Percentiles rank a stretch among this genome's conserved stretches.
These are phyloP conservation scores for Metarhizium sp. DNA, from an alignment of 2,329 filamentous ascomycete genomes.

Conservation along the genomic window DNA sequence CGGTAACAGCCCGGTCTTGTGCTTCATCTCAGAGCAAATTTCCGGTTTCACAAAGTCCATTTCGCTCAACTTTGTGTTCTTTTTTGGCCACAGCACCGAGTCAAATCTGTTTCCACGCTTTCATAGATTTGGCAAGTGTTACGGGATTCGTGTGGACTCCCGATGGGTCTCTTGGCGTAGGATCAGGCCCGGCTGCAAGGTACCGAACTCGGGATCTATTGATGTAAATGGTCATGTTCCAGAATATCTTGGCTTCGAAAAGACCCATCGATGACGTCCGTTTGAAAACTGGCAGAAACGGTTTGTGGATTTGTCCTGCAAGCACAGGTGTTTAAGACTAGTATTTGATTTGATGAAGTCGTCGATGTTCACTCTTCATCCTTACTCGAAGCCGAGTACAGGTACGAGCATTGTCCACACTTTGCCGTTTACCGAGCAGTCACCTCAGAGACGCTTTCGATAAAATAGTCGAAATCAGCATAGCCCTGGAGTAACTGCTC, in stretches of 20 bases:
- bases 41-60: background rate
- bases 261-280: background rate
- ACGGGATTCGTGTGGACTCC: background rate
- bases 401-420: background rate
- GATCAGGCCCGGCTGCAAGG: background rate
- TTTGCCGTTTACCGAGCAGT: background rate
- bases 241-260: background rate
- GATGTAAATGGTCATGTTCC: background rate
- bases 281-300: background rate
- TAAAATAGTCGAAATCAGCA: background rate
- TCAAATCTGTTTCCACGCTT: background rate
- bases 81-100: background rate
- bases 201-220: background rate
- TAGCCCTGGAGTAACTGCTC: too few relatives aligned
- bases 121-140: background rate
- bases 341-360: background rate
- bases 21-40: background rate
- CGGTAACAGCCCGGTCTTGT: background rate
- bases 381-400: background rate
- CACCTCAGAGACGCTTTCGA: background rate
- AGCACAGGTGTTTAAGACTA: background rate
- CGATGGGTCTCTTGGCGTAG: background rate
- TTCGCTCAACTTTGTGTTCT: background rate
- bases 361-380: background rate
- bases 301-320: background rate